These are phyloP conservation scores for Fusarium sp. DNA, from an alignment of 2,329 filamentous ascomycete genomes.

Conservation along the genomic window DNA sequence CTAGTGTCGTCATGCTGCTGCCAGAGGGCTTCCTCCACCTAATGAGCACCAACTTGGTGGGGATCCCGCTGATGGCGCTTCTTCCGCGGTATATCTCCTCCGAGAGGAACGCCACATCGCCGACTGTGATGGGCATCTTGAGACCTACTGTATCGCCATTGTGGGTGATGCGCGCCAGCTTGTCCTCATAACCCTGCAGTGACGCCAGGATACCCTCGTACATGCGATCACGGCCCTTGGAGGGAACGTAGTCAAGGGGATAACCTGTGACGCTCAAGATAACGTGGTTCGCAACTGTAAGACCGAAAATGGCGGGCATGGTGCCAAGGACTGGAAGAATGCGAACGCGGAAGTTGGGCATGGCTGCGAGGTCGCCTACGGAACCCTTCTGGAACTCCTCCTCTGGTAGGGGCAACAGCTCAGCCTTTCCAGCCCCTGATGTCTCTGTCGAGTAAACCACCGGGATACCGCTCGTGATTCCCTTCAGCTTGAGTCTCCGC, in stretches of 20 bases:
- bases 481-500: slow-evolving; percentile 79
- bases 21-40: slow-evolving; percentile 79
- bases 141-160: slow-evolving; percentile 69
- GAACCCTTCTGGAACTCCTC: slow-evolving; percentile 89
- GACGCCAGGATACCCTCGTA: slow-evolving; percentile 85
- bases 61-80: slow-evolving; percentile 84
- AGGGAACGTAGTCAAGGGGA: slow-evolving; percentile 83
- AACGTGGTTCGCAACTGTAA: slow-evolving; percentile 91
- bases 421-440: slow-evolving; percentile 89
- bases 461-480: slow-evolving; percentile 86
- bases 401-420: slow-evolving; percentile 86
- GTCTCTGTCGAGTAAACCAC: slow-evolving; percentile 95
- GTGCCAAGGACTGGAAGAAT: slow-evolving; percentile 95
- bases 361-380: slow-evolving; percentile 86
- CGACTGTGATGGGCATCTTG: slow-evolving; percentile 80
- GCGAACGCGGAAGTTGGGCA: slow-evolving; percentile 93
- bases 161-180: slow-evolving; percentile 65
- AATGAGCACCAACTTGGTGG: slow-evolving; percentile 82
- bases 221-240: slow-evolving; percentile 89
- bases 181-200: slow-evolving; percentile 84
- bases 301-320: slow-evolving; percentile 96
- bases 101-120: slow-evolving; percentile 87
- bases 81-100: slow-evolving; percentile 90
- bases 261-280: slow-evolving; percentile 86
- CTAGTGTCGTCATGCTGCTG: slow-evolving; percentile 70